Evolutionary conservation across 495 filamentous ascomycete species (phyloP), one percentile per base, ranked within the genome.

Genomic region (Aspergillus incahuasiensis): DNA sequence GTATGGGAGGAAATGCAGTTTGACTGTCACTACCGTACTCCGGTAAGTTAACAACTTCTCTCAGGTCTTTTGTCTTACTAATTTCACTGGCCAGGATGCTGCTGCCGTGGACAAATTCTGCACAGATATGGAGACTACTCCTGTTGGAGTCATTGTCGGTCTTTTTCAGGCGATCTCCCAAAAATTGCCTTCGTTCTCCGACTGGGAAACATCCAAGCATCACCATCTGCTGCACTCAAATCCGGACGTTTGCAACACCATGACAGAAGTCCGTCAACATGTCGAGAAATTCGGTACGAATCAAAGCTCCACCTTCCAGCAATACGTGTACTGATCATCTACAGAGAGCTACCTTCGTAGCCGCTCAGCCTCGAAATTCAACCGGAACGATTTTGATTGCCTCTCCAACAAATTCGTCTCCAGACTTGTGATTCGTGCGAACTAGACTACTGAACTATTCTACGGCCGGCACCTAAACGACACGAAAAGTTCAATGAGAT

Each of bases 1-100:
- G 89, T 96, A 8, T 96, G 91, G 91, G 91, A 96, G 69, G 86
- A 95, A 76, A 96, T 96, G 83, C 91, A 96, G 68, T 96, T 96
- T 69, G 91, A 96, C 70, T 91, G 86, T 78, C 88, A 94, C 68
- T 96, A 96, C 77, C 87, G 90, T 42, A 84, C 91, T 9, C 89
- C 87, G 12, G 75, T 78, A 60, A 68, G 74, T 11, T 15, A 0
- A 22, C 13, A 16, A n/a, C 13, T 32, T 35, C 1, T 32, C 9
- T 19, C 1, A 11, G 1, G 12, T 5, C 5, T 9, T 1, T 22
- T 6, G 2, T 19, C 11, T n/a, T 22, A 32, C 45, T 47, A 19
- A 47, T 13, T 0, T 16, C n/a, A 13, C 18, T 9, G 8, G 3
- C 21, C 19, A 78, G 75, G 91, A 96, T 68, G 79, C 85, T 24